phyloP scores from a whole-genome alignment of 2,329 filamentous ascomycete species.

The Penicillium sclerotiorum region DNA sequence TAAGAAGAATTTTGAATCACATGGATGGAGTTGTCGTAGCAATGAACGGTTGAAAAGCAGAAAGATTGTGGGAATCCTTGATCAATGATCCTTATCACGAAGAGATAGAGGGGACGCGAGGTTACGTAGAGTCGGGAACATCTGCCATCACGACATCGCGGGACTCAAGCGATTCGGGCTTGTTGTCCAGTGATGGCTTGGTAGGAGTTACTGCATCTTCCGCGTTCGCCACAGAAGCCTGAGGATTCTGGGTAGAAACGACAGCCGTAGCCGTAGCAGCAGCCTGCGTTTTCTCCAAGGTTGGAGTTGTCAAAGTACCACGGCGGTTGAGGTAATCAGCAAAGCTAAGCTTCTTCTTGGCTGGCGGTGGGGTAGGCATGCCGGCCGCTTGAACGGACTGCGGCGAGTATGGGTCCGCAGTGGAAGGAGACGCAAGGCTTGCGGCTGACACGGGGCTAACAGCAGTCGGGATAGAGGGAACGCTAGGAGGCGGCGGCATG shows the following conservation, averaged over 20 bases:
- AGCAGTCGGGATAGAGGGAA: conserved; percentile 23
- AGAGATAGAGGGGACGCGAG: conserved; percentile 32
- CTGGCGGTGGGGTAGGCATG: conserved; percentile 48
- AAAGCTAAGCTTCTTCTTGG: conserved; percentile 55
- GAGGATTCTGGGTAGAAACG: too few species aligned
- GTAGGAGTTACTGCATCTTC: conserved; percentile 10
- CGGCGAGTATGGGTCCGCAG: conserved; percentile 29
- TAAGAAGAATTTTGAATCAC: too few species aligned
- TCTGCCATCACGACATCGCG: conserved; percentile 38
- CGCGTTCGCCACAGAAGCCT: conserved; percentile 22
- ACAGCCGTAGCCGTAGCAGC: too few species aligned
- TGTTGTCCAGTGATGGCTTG: conserved; percentile 22
- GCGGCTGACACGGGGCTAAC: conserved; percentile 35
- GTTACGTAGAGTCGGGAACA: conserved; percentile 28
- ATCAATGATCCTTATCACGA: conserved; percentile 22
- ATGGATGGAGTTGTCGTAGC: not conserved
- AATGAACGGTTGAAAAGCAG: not conserved
- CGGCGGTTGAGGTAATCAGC: conserved; percentile 53
- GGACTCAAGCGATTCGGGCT: conserved; percentile 23
- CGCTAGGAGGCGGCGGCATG: conserved; percentile 29
- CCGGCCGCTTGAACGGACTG: conserved; percentile 25
- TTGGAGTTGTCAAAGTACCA: conserved; percentile 43
- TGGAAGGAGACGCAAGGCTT: conserved; percentile 31
- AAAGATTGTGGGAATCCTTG: not conserved
- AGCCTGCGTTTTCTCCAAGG: conserved; percentile 44